Evolutionary conservation across 139 green algal genomes (phyloP).

Genomic region (Tetradesmus obliquus): DNA sequence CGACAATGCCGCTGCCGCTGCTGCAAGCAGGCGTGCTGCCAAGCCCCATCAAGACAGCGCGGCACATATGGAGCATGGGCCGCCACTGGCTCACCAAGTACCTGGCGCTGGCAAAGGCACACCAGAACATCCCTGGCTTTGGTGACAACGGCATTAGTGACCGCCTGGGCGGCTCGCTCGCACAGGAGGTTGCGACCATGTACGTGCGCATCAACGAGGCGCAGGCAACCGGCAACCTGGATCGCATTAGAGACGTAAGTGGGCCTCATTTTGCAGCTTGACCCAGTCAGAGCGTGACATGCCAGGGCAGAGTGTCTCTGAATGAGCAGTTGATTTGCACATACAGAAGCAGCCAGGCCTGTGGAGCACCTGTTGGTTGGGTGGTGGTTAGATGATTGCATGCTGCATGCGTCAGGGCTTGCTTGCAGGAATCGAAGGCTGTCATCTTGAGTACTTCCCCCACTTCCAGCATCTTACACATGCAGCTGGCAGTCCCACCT

Average conservation of each 20-base stretch:
- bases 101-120: neutral
- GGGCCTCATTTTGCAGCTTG: neutral
- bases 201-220: conserved; percentile 47
- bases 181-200: neutral
- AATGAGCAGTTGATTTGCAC: too few species aligned
- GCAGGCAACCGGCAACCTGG: conserved; percentile 20
- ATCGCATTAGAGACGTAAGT: conserved; percentile 33
- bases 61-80: neutral
- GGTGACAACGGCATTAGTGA: neutral
- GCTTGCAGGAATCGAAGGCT: too few species aligned
- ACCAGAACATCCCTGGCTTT: conserved; percentile 6
- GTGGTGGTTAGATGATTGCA: too few species aligned
- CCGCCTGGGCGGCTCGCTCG: neutral
- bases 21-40: neutral
- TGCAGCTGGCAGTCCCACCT: too few species aligned
- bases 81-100: neutral
- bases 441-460: too few species aligned
- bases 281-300: too few species aligned
- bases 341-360: too few species aligned
- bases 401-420: too few species aligned
- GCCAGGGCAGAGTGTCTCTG: too few species aligned
- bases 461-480: too few species aligned
- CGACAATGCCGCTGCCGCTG: conserved; percentile 1
- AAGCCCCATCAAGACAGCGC: neutral
- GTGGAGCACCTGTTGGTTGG: too few species aligned